Conservation (phyloP, 2,329 filamentous ascomycete genomes). For the Fonsecaea pedrosoi region DNA sequence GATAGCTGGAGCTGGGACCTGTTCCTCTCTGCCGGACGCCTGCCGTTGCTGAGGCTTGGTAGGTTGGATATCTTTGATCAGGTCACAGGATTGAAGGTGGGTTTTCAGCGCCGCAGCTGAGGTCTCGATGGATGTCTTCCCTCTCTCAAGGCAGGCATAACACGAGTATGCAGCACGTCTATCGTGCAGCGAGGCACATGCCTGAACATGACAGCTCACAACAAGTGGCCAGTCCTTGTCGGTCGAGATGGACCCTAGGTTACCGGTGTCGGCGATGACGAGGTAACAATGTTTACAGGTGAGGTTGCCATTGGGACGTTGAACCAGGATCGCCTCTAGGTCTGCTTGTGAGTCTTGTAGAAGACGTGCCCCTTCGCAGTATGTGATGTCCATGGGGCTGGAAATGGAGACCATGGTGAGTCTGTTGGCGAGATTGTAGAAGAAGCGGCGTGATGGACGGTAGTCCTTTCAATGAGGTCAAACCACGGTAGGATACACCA, state of each 20-base stretch:
- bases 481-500: background rate
- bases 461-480: background rate
- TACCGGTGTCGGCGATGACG: conserved; percentile 13
- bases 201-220: conserved; percentile 21
- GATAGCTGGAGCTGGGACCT: background rate
- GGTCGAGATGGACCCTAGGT: background rate
- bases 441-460: no score
- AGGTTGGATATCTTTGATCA: conserved; percentile 18
- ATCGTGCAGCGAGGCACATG: conserved; percentile 16
- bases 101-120: conserved; percentile 4
- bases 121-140: conserved; percentile 13
- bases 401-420: conserved; percentile 2
- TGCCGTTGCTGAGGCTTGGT: background rate
- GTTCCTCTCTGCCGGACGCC: background rate
- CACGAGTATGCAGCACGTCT: conserved; percentile 16
- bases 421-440: background rate
- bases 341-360: conserved; percentile 17
- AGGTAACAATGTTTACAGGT: conserved; percentile 20
- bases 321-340: conserved; percentile 5
- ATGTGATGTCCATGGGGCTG: conserved; percentile 16
- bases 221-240: conserved; percentile 17
- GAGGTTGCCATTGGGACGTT: conserved; percentile 16
- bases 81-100: conserved; percentile 11
- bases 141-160: conserved; percentile 18
- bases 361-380: conserved; percentile 18